Evolutionary conservation across 768 basidiomycete genomes (phyloP), one percentile per base, ranked within the genome.

Genomic region (Calocera cornea): DNA sequence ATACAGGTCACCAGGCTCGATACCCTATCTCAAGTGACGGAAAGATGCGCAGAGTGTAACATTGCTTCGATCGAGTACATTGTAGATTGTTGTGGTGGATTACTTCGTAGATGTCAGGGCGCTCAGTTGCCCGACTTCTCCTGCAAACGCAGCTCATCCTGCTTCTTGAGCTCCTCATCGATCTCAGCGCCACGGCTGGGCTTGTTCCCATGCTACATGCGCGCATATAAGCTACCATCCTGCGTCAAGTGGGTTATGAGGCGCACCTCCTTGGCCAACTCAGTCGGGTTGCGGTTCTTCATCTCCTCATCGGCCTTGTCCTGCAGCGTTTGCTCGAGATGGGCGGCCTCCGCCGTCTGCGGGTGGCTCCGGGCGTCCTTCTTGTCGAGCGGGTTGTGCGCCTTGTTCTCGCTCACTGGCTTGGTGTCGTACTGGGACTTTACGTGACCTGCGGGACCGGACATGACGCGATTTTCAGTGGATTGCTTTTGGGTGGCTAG

Each of bases 111-210:
- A 38, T 38, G 7, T 14, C 36, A 38, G 36, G 36, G 14, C 7
- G 36, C 36, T 38, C 36, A 38, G 36, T 38, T 38, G 36, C 36
- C 36, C 7, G 36, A 38, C 54, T 60, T 60, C 54, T 60, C 54
- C 54, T 60, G 24, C 54, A 60, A 8, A 12, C 54, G 11, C 27
- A 60, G 54, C 27, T 60, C 54, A 19, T 60, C 54, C 24, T 60
- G 14, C 54, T 60, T 60, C 19, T 33, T 60, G 54, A 60, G 54
- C 22, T 60, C 54, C 54, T 60, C 54, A 33, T 60, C 54, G 54
- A 60, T 60, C 54, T 60, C 54, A 10, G 54, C 54, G 19, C 54
- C 54, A 33, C 54, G 54, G 27, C 54, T 60, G 54, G 54, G 54
- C 54, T 60, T 60, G 22, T 60, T 27, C 14, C 54, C 54, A 29